Conservation (phyloP, 208 protist species). For the Leishmania amazonensis region DNA sequence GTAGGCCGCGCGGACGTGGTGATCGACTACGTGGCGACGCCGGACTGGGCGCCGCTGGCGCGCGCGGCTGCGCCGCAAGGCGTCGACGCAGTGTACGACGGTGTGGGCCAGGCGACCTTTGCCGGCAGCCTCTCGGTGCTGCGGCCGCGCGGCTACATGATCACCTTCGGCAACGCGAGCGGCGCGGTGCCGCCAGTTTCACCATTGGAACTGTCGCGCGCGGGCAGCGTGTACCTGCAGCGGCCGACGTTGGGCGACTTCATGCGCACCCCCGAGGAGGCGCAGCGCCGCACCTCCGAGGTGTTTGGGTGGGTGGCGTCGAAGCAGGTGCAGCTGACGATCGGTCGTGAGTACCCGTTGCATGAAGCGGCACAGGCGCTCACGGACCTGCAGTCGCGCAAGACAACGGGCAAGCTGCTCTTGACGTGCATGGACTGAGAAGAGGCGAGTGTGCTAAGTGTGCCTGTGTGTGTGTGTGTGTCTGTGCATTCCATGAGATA, state of each 20-base stretch:
- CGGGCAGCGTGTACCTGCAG: constrained; percentile 81
- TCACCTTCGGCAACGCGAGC: constrained; percentile 92
- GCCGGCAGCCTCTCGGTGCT: constrained; percentile 67
- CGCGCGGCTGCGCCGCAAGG: constrained; percentile 43
- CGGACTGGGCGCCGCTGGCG: constrained; percentile 65
- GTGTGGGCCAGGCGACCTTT: constrained; percentile 87
- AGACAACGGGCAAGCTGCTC: constrained; percentile 64
- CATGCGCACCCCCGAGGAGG: constrained; percentile 44
- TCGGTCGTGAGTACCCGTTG: constrained; percentile 55
- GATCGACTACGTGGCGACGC: constrained; percentile 61
- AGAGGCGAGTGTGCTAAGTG: not conserved
- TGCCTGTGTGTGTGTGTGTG: not conserved
- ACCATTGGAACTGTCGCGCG: constrained; percentile 56
- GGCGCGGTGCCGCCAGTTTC: constrained; percentile 71
- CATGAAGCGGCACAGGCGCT: constrained; percentile 64
- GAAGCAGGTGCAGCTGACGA: constrained; percentile 52
- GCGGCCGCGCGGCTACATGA: constrained; percentile 78
- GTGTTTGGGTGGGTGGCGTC: constrained; percentile 64
- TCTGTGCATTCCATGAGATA: not conserved
- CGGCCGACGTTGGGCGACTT: constrained; percentile 77
- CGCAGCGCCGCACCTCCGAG: constrained; percentile 44
- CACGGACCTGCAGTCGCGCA: constrained; percentile 39
- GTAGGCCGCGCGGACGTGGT: constrained; percentile 70
- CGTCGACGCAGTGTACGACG: constrained; percentile 89
- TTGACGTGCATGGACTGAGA: constrained; percentile 27